These are phyloP conservation scores for Lantana camara DNA, from an alignment of 257 asterid species.

Conservation along the genomic window DNA sequence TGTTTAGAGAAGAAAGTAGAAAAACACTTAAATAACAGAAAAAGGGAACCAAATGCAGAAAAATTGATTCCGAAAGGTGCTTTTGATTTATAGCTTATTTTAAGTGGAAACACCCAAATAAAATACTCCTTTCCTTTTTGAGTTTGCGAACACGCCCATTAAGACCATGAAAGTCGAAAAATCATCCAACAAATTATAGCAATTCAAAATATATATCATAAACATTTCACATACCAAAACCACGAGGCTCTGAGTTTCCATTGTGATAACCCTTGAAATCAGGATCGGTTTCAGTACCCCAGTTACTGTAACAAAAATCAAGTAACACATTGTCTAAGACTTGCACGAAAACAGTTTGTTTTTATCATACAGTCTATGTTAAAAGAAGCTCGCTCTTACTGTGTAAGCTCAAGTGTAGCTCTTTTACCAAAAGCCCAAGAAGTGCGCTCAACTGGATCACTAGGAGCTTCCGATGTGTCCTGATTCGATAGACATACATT, in stretches of 20 bases:
- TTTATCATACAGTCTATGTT: not conserved
- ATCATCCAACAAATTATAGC: too few species aligned
- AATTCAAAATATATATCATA: too few species aligned
- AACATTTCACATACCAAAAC: slow-evolving; percentile 62
- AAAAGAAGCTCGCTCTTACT: slow-evolving; percentile 49
- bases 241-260: slow-evolving; percentile 94
- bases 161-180: too few species aligned
- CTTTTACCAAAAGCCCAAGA: slow-evolving; percentile 81
- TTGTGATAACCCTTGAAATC: slow-evolving; percentile 82
- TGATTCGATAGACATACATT: slow-evolving; percentile 27
- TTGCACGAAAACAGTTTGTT: slow-evolving; percentile 6
- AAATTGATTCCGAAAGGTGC: too few species aligned
- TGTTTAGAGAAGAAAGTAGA: too few species aligned
- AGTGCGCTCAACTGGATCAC: slow-evolving; percentile 67
- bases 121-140: too few species aligned
- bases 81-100: too few species aligned
- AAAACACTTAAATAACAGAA: too few species aligned
- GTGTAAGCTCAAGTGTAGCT: slow-evolving; percentile 85
- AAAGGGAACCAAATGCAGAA: too few species aligned
- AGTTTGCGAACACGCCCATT: too few species aligned
- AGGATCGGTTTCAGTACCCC: slow-evolving; percentile 93
- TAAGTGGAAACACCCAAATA: too few species aligned
- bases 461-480: slow-evolving; percentile 83
- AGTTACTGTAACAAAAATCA: slow-evolving; percentile 55
- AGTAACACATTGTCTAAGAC: slow-evolving; percentile 18